These are phyloP conservation scores for Melampsora larici-populina DNA, from an alignment of 1,284 basidiomycete genomes.

Conservation along the genomic window DNA sequence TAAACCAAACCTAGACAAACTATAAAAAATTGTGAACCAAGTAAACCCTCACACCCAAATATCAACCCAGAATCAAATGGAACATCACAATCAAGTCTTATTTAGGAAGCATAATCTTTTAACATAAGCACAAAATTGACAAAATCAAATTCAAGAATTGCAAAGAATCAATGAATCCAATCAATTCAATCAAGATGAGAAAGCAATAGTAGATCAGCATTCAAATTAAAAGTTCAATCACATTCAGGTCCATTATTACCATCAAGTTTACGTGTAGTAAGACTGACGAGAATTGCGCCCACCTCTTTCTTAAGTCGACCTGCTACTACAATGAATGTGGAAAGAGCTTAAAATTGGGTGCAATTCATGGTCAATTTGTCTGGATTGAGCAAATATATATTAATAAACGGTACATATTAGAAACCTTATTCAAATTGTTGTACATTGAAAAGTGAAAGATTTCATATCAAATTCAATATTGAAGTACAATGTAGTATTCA, in stretches of 20 bases:
- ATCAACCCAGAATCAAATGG: background rate
- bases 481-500: slow-evolving; percentile 38
- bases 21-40: background rate
- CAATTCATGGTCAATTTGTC: slow-evolving; percentile 5
- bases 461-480: slow-evolving; percentile 34
- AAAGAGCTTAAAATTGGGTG: slow-evolving; percentile 29
- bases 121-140: slow-evolving; percentile 15
- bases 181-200: slow-evolving; percentile 7
- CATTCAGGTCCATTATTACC: slow-evolving; percentile 39
- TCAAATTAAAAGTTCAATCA: slow-evolving; percentile 25
- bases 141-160: slow-evolving; percentile 13
- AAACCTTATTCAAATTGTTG: slow-evolving; percentile 37
- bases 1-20: background rate
- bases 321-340: slow-evolving; percentile 23
- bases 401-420: slow-evolving; percentile 35
- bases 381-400: slow-evolving; percentile 24
- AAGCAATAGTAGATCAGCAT: slow-evolving; percentile 38
- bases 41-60: background rate
- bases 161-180: slow-evolving; percentile 2
- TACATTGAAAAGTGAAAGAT: slow-evolving; percentile 31
- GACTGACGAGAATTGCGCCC: slow-evolving; percentile 19
- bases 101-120: slow-evolving; percentile 17
- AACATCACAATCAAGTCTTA: background rate
- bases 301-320: slow-evolving; percentile 35
- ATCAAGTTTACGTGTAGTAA: slow-evolving; percentile 25